A percentile compares a stretch with the other conserved stretches of the same genome.
Evolutionary conservation across 306 rosid species (phyloP).

Genomic region (Acacia crassicarpa): DNA sequence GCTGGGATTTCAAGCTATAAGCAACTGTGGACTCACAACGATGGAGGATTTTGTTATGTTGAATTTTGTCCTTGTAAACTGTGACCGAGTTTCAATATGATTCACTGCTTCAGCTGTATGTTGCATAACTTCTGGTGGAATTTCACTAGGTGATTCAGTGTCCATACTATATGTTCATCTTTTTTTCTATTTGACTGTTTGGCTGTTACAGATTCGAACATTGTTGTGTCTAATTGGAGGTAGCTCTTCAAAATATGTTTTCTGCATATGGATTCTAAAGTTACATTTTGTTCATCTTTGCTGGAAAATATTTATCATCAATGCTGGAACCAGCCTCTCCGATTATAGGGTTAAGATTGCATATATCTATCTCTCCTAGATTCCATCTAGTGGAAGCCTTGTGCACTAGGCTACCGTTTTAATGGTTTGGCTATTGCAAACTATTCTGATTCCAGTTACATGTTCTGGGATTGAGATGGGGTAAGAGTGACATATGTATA

Average conservation of each 20-base stretch:
- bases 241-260: no score
- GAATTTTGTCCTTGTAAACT: conserved; percentile 5
- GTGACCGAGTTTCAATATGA: conserved; percentile 9
- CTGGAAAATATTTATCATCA: background rate
- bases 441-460: background rate
- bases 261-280: no score
- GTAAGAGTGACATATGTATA: background rate
- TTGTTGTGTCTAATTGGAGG: no score
- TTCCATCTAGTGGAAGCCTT: no score
- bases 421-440: background rate
- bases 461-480: background rate
- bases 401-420: no score
- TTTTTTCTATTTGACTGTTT: no score
- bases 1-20: background rate
- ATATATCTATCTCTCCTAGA: no score
- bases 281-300: background rate
- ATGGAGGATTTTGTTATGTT: background rate
- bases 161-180: background rate
- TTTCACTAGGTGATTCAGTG: background rate
- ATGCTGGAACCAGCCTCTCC: no score
- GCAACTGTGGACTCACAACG: background rate
- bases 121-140: background rate
- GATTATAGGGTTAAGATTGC: no score
- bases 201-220: no score
- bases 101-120: background rate